phyloP scores from a whole-genome alignment of 2,329 filamentous ascomycete species.

The Stagonosporopsis chrysanthemi region DNA sequence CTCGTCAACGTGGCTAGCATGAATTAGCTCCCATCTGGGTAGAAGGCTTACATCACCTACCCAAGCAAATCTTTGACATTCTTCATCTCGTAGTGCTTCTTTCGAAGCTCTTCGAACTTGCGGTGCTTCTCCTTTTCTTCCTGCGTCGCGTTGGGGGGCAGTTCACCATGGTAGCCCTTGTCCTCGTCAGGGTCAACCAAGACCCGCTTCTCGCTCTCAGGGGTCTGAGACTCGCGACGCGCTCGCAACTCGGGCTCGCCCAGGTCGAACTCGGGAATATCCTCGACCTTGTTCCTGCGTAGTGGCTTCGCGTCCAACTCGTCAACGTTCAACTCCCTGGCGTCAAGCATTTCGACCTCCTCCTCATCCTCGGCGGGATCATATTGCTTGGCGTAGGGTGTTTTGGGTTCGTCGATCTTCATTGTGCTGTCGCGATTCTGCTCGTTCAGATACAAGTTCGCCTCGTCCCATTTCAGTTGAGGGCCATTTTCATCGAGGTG shows the following conservation, averaged over 20 bases:
- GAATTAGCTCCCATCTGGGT: slow-evolving; percentile 7
- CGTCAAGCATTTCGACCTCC: slow-evolving; percentile 71
- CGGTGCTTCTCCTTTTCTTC: slow-evolving; percentile 91
- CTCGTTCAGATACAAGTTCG: slow-evolving; percentile 95
- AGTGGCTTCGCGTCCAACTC: slow-evolving; percentile 67
- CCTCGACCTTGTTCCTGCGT: slow-evolving; percentile 64
- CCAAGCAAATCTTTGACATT: slow-evolving; percentile 88
- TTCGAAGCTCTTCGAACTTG: slow-evolving; percentile 88
- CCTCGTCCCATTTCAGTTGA: slow-evolving; percentile 97
- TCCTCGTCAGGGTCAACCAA: slow-evolving; percentile 70
- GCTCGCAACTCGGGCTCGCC: slow-evolving; percentile 80
- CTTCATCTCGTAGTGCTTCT: slow-evolving; percentile 99
- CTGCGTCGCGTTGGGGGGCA: slow-evolving; percentile 59
- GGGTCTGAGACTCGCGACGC: slow-evolving; percentile 40
- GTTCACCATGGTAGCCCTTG: slow-evolving; percentile 64
- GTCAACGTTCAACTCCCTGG: slow-evolving; percentile 73
- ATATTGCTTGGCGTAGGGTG: slow-evolving; percentile 91
- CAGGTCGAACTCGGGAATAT: slow-evolving; percentile 90
- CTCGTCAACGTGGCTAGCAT: slow-evolving; percentile 31
- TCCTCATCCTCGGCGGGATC: slow-evolving; percentile 87
- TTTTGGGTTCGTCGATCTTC: slow-evolving; percentile 99
- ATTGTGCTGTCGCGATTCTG: slow-evolving; percentile 95
- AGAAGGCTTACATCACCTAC: slow-evolving; percentile 50
- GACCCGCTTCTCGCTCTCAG: slow-evolving; percentile 74
- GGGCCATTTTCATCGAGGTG: slow-evolving; percentile 68